phyloP scores from a whole-genome alignment of 768 basidiomycete species.

The Serpula lacrymans region DNA sequence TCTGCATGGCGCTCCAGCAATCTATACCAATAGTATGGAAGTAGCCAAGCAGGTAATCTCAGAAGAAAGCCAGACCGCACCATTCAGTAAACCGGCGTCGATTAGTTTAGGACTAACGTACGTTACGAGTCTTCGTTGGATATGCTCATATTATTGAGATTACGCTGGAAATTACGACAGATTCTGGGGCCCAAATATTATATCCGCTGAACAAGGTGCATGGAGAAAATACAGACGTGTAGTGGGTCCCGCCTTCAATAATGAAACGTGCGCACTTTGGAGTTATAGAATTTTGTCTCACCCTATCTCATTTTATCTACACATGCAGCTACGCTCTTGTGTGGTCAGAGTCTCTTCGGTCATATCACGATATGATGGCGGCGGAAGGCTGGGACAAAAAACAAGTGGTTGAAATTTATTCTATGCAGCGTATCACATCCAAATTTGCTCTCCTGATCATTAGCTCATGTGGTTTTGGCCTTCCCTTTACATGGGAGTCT shows the following conservation, averaged over 20 bases:
- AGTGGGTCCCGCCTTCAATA: slow-evolving; percentile 19
- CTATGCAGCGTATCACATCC: slow-evolving; percentile 13
- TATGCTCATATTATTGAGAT: not conserved
- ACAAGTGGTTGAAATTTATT: slow-evolving; percentile 11
- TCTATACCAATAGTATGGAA: slow-evolving; percentile 20
- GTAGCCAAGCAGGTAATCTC: slow-evolving; percentile 18
- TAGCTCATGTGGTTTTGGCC: slow-evolving; percentile 19
- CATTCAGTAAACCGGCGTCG: slow-evolving; percentile 14
- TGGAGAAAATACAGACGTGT: slow-evolving; percentile 21
- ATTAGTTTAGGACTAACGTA: no score
- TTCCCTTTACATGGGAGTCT: slow-evolving; percentile 18
- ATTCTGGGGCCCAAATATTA: slow-evolving; percentile 17
- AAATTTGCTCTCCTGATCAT: slow-evolving; percentile 22
- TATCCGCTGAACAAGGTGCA: slow-evolving; percentile 8
- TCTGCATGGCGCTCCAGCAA: slow-evolving; percentile 12
- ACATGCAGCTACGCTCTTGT: slow-evolving; percentile 16
- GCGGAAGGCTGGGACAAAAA: slow-evolving; percentile 15
- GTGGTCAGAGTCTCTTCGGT: slow-evolving; percentile 15
- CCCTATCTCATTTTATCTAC: not conserved
- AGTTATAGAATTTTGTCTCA: not conserved
- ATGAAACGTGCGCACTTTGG: slow-evolving; percentile 14
- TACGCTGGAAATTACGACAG: slow-evolving; percentile 4
- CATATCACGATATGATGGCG: slow-evolving; percentile 17
- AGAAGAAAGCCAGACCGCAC: slow-evolving; percentile 12
- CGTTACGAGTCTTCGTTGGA: slow-evolving; percentile 15